Conservation (phyloP, 257 asterid species). For the Nicotiana obtusifolia region DNA sequence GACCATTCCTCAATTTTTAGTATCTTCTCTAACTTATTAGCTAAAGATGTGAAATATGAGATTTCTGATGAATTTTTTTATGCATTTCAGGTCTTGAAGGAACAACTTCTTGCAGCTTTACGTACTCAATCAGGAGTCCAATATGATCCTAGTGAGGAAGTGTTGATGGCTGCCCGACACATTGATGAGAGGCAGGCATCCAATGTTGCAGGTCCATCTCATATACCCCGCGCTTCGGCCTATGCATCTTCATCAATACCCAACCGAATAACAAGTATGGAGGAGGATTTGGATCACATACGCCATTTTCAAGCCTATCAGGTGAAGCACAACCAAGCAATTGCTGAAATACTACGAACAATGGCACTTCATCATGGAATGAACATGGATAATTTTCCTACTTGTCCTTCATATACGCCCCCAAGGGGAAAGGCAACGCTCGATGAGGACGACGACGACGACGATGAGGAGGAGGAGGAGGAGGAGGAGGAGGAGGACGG, state of each 20-base stretch:
- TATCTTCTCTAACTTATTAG: not conserved
- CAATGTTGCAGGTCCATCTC: constrained; percentile 3
- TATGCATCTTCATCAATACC: not conserved
- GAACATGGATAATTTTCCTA: not conserved
- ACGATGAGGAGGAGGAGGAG: not conserved
- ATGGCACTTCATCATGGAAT: constrained; percentile 1
- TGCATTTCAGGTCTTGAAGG: constrained; percentile 1
- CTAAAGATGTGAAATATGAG: not conserved
- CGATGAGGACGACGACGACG: not conserved
- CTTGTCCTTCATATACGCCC: not conserved
- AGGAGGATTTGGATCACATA: not conserved
- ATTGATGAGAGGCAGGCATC: constrained; percentile 4
- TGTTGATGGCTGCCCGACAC: constrained; percentile 1
- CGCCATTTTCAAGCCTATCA: constrained; percentile 7
- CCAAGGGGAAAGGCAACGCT: not conserved
- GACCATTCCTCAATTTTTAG: too few relatives aligned
- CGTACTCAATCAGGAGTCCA: constrained; percentile 1
- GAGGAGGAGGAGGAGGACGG: not conserved
- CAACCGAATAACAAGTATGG: not conserved
- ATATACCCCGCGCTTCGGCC: not conserved
- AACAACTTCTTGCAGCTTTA: not conserved
- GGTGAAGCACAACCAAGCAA: constrained; percentile 1
- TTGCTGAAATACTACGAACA: not conserved
- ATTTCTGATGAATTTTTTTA: not conserved
- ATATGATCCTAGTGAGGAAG: not conserved